Conservation (phyloP, 2,329 filamentous ascomycete genomes). For the Gnomoniopsis sp. region DNA sequence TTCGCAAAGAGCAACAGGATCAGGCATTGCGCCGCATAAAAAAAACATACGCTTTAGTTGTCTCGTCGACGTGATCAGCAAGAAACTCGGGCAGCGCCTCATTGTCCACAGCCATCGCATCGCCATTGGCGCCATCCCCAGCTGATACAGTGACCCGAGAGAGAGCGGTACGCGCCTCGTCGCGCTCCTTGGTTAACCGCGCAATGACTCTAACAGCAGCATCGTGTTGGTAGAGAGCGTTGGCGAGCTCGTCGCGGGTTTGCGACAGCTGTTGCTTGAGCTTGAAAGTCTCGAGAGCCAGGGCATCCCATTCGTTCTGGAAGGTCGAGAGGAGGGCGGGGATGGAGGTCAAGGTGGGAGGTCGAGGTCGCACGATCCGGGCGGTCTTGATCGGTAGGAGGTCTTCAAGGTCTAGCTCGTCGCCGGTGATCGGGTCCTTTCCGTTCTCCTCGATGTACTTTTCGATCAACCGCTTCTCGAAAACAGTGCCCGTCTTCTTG, state of each 20-base stretch:
- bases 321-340: slow-evolving; percentile 91
- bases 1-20: not conserved
- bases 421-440: slow-evolving; percentile 85
- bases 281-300: slow-evolving; percentile 88
- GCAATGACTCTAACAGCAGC: slow-evolving; percentile 95
- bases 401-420: slow-evolving; percentile 79
- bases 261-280: slow-evolving; percentile 85
- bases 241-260: slow-evolving; percentile 89
- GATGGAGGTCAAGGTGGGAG: slow-evolving; percentile 92
- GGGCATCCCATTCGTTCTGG: slow-evolving; percentile 96
- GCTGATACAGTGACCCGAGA: slow-evolving; percentile 74
- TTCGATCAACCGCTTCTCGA: slow-evolving; percentile 92
- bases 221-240: slow-evolving; percentile 94
- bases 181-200: slow-evolving; percentile 81
- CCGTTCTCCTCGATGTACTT: slow-evolving; percentile 91
- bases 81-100: slow-evolving; percentile 72
- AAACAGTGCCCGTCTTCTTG: slow-evolving; percentile 88
- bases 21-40: not conserved
- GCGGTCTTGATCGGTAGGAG: slow-evolving; percentile 83
- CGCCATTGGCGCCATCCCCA: slow-evolving; percentile 54
- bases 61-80: slow-evolving; percentile 70
- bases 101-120: slow-evolving; percentile 90
- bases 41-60: slow-evolving; percentile 70
- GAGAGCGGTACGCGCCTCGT: slow-evolving; percentile 86
- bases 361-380: slow-evolving; percentile 80